Evolutionary conservation across 1,284 basidiomycete genomes (phyloP), one percentile per base, ranked within the genome.

Genomic region (Apiotrichum gracile): DNA sequence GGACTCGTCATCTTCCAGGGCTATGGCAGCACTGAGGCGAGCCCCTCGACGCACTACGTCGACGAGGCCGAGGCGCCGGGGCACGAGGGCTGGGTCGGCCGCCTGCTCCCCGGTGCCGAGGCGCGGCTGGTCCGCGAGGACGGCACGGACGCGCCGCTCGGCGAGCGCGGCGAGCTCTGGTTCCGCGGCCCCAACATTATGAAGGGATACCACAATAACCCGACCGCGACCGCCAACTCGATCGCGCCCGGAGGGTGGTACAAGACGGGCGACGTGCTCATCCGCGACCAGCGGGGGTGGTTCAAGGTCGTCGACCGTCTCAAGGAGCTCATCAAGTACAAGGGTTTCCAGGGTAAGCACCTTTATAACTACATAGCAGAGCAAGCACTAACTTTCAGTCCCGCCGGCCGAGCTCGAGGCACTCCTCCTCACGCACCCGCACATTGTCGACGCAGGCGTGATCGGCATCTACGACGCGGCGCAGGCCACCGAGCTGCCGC

Each of bases 241-340:
- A 86, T 91, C 60, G 88, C 85, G 0, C 47, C 52, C 0, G 70
- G 65, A 2, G 81, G 82, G 2, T 92, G 86, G 86, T 85, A 88
- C 78, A 88, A 87, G 78, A 91, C 87, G 0, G 88, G 88, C 0
- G 88, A 91, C 68, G 80, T 90, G 41, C 84, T 80, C 0, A 72
- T 80, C 14, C 69, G 80, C 7, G 85, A 87, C 58, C 62, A 72
- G 4, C 81, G 87, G 2, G 88, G 87, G 8, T 76, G 71, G 57
- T 76, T 40, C 26, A 40, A 49, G 83, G 38, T 76, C 40, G 70
- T 74, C 27, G 75, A 77, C 57, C 61, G 75, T 39, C 79, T 83
- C 61, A 91, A 91, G 64, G 88, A 91, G 66, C 74, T 91, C 31
- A 87, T 91, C 76, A 90, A 91, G 70, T 90, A 90, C 61, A 77